Evolutionary conservation across 2,329 filamentous ascomycete genomes (phyloP).

Genomic region (Colletotrichum paranaense): DNA sequence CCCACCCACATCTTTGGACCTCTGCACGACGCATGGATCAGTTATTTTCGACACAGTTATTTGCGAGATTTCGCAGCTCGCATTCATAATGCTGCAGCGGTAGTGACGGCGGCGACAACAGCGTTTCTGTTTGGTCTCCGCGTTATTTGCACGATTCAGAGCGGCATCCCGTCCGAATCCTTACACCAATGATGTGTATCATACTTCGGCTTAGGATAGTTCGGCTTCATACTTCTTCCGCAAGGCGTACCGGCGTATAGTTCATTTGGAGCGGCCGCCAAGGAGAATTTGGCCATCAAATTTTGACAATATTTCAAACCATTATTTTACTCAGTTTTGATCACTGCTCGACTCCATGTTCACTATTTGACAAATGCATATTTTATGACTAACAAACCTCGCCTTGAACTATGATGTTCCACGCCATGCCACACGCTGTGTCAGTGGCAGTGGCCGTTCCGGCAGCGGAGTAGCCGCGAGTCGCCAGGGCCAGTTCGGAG

Average conservation of each 20-base stretch:
- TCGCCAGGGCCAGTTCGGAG: background rate
- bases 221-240: slow-evolving; percentile 19
- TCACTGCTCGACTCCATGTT: background rate
- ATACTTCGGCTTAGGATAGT: slow-evolving; percentile 33
- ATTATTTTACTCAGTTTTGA: background rate
- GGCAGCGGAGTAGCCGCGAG: slow-evolving; percentile 15
- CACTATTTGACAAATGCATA: background rate
- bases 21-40: slow-evolving; percentile 22
- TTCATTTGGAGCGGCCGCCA: slow-evolving; percentile 24
- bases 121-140: slow-evolving; percentile 1
- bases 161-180: slow-evolving; percentile 5
- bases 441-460: background rate
- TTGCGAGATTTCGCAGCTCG: slow-evolving; percentile 13
- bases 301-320: background rate
- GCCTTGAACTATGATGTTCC: background rate
- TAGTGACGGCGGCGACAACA: slow-evolving; percentile 5
- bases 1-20: slow-evolving; percentile 12
- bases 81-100: slow-evolving; percentile 18
- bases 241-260: slow-evolving; percentile 36
- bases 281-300: slow-evolving; percentile 16
- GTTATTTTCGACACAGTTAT: slow-evolving; percentile 12
- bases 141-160: slow-evolving; percentile 11
- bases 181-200: slow-evolving; percentile 25
- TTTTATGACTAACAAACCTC: background rate
- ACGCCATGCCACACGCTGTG: too few relatives aligned